These are phyloP conservation scores for Amaranthus hypochondriacus DNA, from an alignment of 148 eudicot genomes.

Conservation along the genomic window DNA sequence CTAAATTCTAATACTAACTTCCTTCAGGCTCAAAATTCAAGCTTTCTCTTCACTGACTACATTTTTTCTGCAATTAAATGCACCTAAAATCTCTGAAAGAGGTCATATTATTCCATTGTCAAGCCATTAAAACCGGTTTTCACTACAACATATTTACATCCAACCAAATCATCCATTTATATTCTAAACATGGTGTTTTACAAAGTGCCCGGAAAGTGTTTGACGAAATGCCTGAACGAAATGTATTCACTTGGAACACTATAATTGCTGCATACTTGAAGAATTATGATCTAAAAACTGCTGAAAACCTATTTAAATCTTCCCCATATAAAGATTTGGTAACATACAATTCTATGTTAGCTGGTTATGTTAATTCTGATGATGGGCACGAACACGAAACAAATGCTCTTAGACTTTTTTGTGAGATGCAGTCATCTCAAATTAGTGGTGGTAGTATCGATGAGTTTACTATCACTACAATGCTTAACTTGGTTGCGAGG, in stretches of 20 bases:
- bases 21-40: background rate
- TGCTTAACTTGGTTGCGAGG: slow-evolving; percentile 67
- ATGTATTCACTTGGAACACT: slow-evolving; percentile 85
- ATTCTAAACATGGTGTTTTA: slow-evolving; percentile 41
- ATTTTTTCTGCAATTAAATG: slow-evolving; percentile 17
- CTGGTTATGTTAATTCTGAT: slow-evolving; percentile 54
- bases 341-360: slow-evolving; percentile 70
- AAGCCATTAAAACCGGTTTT: slow-evolving; percentile 39
- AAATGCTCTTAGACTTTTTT: slow-evolving; percentile 47
- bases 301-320: slow-evolving; percentile 44
- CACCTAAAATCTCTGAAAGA: slow-evolving; percentile 39
- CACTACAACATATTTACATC: slow-evolving; percentile 29
- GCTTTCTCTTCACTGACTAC: background rate
- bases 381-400: slow-evolving; percentile 47
- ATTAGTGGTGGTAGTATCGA: slow-evolving; percentile 31
- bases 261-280: slow-evolving; percentile 58
- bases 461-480: slow-evolving; percentile 63
- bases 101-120: slow-evolving; percentile 37
- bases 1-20: background rate
- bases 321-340: slow-evolving; percentile 59
- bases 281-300: slow-evolving; percentile 35
- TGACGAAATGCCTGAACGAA: slow-evolving; percentile 80
- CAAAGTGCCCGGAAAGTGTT: slow-evolving; percentile 54
- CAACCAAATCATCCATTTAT: slow-evolving; percentile 53
- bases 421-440: slow-evolving; percentile 38